Evolutionary conservation across 2,329 filamentous ascomycete species (phyloP), one percentile per base, ranked within the genome.

Genomic region (Venturia carpophila): DNA sequence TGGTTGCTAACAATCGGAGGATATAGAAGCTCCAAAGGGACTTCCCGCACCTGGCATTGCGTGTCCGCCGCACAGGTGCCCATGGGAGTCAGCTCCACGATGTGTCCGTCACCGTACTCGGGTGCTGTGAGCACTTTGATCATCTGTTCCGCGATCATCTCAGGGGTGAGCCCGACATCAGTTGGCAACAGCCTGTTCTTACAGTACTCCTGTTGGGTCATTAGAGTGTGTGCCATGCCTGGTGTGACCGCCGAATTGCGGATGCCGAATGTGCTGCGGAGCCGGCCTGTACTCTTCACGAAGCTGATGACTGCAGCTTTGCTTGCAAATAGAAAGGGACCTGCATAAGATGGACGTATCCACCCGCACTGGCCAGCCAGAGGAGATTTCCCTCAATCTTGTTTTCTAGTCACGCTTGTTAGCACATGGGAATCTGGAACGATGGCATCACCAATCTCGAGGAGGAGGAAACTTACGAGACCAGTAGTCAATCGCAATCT

Each of bases 31-130:
- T 45, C 42, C 17, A 24, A 10, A 49, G n/a, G 45, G 45, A 49
- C 45, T 11, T 49, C 45, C n/a, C 45, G n/a, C n/a, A 49, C 45
- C 10, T 24, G 45, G 21, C 45, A 49, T 10, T 21, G 45, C 45
- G 45, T 49, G 13, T 49, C 45, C 9, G 45, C 45, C 2, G 45
- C 45, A n/a, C 45, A 49, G 45, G 45, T 49, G 11, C 45, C 45
- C 45, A 49, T 24, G 7, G 45, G 45, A 49, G 45, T 49, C 45
- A 49, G 45, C n/a, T 49, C n/a, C 45, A 49, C 45, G n/a, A 49
- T 49, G n/a, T 24, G 10, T 11, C 45, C 45, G n/a, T 24, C 45
- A 11, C 45, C 45, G 45, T 49, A 49, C 45, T 49, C n/a, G 10
- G 45, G 5, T 4, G 45, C 45, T 49, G 45, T 49, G 5, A 49